phyloP scores from a whole-genome alignment of 768 basidiomycete species.

The Fomitopsis serialis region DNA sequence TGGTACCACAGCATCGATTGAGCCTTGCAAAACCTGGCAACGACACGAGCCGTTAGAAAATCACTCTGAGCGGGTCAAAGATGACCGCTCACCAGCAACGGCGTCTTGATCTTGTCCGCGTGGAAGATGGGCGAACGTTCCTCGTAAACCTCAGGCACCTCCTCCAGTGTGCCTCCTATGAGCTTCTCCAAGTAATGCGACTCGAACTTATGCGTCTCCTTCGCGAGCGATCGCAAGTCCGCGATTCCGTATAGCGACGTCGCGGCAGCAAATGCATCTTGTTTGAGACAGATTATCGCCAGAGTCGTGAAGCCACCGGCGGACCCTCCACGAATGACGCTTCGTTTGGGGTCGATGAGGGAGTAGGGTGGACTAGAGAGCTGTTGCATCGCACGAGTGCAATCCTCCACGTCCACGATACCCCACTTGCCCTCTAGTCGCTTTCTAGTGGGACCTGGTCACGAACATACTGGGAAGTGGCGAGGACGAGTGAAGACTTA shows the following conservation, averaged over 20 bases:
- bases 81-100: conserved; percentile 50
- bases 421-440: conserved; percentile 69
- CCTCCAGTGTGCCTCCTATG: conserved; percentile 49
- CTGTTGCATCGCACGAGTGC: conserved; percentile 45
- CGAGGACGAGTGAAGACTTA: conserved; percentile 15
- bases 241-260: conserved; percentile 66
- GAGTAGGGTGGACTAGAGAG: conserved; percentile 41
- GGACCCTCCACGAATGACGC: conserved; percentile 66
- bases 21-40: conserved; percentile 62
- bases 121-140: conserved; percentile 60
- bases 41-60: neutral
- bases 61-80: too few relatives aligned
- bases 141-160: conserved; percentile 52
- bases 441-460: conserved; percentile 21
- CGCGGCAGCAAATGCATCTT: conserved; percentile 53
- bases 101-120: conserved; percentile 54
- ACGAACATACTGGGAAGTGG: neutral
- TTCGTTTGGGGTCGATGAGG: conserved; percentile 58
- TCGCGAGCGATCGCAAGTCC: conserved; percentile 49
- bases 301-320: conserved; percentile 73
- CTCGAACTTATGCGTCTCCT: conserved; percentile 73
- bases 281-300: conserved; percentile 36
- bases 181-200: conserved; percentile 53
- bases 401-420: conserved; percentile 65
- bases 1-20: conserved; percentile 58